These are phyloP conservation scores for Coemansia sp. DNA, from an alignment of 192 early-diverging fungal genomes.

Conservation along the genomic window DNA sequence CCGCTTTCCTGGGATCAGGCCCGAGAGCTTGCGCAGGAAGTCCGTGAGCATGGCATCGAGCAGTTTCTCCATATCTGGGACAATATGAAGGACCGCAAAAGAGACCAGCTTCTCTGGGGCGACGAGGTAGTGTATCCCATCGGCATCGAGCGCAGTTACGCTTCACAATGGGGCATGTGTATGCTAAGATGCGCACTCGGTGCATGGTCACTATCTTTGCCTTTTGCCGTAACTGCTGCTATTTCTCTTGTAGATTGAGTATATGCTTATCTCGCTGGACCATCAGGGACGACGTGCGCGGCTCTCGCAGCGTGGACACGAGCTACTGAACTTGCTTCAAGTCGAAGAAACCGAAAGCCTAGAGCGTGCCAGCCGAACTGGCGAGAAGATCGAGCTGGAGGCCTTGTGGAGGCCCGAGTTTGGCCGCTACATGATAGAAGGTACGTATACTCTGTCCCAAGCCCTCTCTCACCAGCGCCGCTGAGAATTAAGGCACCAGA, in stretches of 20 bases:
- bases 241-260: conserved; percentile 71
- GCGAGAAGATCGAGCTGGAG: conserved; percentile 54
- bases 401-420: conserved; percentile 96
- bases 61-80: conserved; percentile 91
- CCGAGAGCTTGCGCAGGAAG: conserved; percentile 77
- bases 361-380: conserved; percentile 18
- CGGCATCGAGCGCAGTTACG: neutral
- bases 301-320: conserved; percentile 77
- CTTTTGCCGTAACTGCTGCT: neutral
- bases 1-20: conserved; percentile 94
- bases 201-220: neutral
- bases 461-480: neutral
- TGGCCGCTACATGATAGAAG: conserved; percentile 95
- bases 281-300: conserved; percentile 66
- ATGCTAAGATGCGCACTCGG: neutral
- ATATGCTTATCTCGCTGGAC: conserved; percentile 84
- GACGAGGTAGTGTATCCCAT: conserved; percentile 73
- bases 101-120: conserved; percentile 87
- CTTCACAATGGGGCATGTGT: neutral
- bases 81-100: conserved; percentile 74
- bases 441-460: conserved; percentile 19
- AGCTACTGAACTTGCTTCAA: conserved; percentile 71
- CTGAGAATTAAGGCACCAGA: neutral
- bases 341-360: conserved; percentile 66
- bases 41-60: conserved; percentile 86